These are phyloP conservation scores for Venturia aucupariae DNA, from an alignment of 2,329 filamentous ascomycete genomes.

Conservation along the genomic window DNA sequence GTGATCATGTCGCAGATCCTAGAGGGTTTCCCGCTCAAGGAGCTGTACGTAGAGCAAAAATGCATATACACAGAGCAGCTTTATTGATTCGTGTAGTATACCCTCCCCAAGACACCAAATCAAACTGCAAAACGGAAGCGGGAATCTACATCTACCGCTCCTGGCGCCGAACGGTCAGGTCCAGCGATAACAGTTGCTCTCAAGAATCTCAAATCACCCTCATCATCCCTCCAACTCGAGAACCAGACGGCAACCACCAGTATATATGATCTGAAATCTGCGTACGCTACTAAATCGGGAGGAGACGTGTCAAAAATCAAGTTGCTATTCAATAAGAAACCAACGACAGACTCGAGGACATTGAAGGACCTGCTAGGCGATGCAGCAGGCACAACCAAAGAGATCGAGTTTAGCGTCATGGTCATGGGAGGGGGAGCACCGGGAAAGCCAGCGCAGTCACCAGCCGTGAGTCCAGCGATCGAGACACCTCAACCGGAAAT, in stretches of 20 bases:
- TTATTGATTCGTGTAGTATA: slow-evolving; percentile 44
- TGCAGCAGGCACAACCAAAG: slow-evolving; percentile 29
- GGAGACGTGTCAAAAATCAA: slow-evolving; percentile 72
- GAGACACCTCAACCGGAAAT: slow-evolving; percentile 18
- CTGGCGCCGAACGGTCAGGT: slow-evolving; percentile 38
- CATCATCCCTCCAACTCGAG: slow-evolving; percentile 57
- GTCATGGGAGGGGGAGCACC: slow-evolving; percentile 59
- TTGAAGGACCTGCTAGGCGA: slow-evolving; percentile 58
- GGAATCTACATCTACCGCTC: slow-evolving; percentile 31
- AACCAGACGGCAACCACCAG: slow-evolving; percentile 57
- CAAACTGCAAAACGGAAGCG: slow-evolving; percentile 25
- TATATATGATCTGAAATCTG: slow-evolving; percentile 67
- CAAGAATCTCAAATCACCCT: slow-evolving; percentile 69
- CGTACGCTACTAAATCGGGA: slow-evolving; percentile 53
- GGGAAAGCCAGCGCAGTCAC: slow-evolving; percentile 30
- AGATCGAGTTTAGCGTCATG: slow-evolving; percentile 78
- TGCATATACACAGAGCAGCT: slow-evolving; percentile 27
- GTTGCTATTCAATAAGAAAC: slow-evolving; percentile 80
- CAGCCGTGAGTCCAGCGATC: slow-evolving; percentile 20
- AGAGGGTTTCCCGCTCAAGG: slow-evolving; percentile 65
- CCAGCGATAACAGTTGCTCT: slow-evolving; percentile 47
- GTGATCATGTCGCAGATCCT: slow-evolving; percentile 84
- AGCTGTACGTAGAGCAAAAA: slow-evolving; percentile 50
- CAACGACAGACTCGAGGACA: slow-evolving; percentile 66
- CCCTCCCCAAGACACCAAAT: slow-evolving; percentile 58